Percentiles rank a stretch among this genome's conserved stretches.
phyloP scores from a whole-genome alignment of 1,139 yeast genomes.

The Candida anutae region DNA sequence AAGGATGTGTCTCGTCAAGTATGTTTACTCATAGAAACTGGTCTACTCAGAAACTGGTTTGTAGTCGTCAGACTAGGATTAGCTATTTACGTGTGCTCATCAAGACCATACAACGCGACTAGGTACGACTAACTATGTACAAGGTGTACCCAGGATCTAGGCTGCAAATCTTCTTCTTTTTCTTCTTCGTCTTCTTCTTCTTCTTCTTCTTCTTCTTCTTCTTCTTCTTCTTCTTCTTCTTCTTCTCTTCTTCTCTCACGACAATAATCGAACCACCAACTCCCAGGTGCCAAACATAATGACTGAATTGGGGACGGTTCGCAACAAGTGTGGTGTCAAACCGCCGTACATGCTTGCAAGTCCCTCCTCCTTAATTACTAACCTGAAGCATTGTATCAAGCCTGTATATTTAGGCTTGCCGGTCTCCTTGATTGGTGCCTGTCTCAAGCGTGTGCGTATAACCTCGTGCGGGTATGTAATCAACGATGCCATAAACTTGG shows the following conservation, averaged over 20 bases:
- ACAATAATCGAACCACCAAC: conserved; percentile 64
- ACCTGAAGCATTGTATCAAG: conserved; percentile 73
- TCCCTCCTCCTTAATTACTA: conserved; percentile 87
- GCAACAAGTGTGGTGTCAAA: conserved; percentile 86
- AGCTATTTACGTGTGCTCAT: too few species aligned
- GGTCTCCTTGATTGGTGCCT: conserved; percentile 70
- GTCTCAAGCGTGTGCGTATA: conserved; percentile 89
- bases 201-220: background rate
- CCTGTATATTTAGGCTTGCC: conserved; percentile 89
- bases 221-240: background rate
- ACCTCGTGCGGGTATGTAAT: conserved; percentile 98
- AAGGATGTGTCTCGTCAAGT: too few species aligned
- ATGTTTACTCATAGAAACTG: too few species aligned
- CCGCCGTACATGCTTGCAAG: conserved; percentile 94
- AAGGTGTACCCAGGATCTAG: too few species aligned
- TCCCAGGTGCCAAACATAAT: conserved; percentile 99
- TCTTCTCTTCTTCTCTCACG: conserved; percentile 13
- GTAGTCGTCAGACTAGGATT: too few species aligned
- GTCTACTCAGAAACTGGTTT: too few species aligned
- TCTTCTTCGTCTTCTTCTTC: background rate
- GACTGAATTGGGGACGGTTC: conserved; percentile 96
- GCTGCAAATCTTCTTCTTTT: background rate
- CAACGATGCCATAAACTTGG: conserved; percentile 86
- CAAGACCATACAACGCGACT: too few species aligned
- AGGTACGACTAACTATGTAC: too few species aligned